Base-by-base conservation (phyloP, 495 filamentous ascomycete species). In the Penicillium ochrochloron region DNA sequence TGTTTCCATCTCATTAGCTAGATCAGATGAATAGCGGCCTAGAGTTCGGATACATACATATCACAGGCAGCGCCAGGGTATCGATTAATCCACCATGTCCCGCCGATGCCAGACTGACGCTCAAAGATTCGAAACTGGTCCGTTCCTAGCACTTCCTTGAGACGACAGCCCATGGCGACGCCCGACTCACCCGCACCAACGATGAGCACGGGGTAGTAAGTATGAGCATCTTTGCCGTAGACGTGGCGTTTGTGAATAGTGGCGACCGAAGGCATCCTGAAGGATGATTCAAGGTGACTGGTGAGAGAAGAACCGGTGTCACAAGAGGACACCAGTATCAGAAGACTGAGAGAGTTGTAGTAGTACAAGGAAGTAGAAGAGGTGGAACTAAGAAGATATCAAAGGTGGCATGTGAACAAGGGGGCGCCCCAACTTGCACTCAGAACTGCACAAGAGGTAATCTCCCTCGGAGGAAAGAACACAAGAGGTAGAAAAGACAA, bases 41-140 rank as follows among this genome's bases (percentile, higher is more conserved):
- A 21, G 37, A 41, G 56, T 58, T 62, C 8, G n/a, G 48, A 63
- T 33, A 60, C 71, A 42, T 65, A 81, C 78, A 81, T 70, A 63
- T 82, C 80, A 60, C 84, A 87, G 39, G 85, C 85, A 58, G 81
- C 82, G 21, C 87, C 89, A 2, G 89, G 89, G 72, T 90, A 91
- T 39, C 83, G 74, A 72, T 90, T 90, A 54, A 84, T 83, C 77
- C 80, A 84, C 89, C 89, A 92, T 14, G 88, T 90, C 17, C 89
- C 89, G 46, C 89, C 89, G 62, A 89, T 82, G 7, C 82, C 83
- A 2, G 83, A 73, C 60, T 87, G 82, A 33, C 84, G 74, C 3
- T 90, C 89, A 69, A 91, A 90, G 61, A 92, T 82, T 25, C 84
- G 72, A 66, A 90, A 86, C 61, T 89, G 85, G 67, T 88, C 84